Evolutionary conservation across 306 rosid genomes (phyloP), one percentile per base, ranked within the genome.

Genomic region (Bauhinia variegata): DNA sequence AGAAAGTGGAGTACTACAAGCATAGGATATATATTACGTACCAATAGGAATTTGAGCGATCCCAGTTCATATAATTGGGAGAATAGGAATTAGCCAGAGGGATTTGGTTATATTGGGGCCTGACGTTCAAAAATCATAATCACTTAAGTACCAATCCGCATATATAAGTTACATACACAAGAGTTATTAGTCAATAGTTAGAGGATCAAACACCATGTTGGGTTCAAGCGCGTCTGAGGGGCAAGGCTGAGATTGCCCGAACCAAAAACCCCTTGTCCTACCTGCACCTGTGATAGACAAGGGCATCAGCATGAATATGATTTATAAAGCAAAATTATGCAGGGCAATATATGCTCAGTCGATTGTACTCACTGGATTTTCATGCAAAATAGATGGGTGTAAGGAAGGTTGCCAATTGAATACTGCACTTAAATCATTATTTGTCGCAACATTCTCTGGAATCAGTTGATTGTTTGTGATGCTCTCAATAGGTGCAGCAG

Each of bases 11-110:
- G 28, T 23, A 23, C 5, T 16, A 60, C 13, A 41, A 56, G 71
- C 75, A 54, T 48, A 7, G 75, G 54, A 64, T 17, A n/a, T 7
- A 41, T 7, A 67, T 2, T 56, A 23, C 67, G 2, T 68, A 69
- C 65, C 56, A 44, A 9, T 33, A 36, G 55, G 28, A 38, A 28
- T 16, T 0, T 14, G 3, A 19, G 30, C 41, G 41, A n/a, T 56
- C 46, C 52, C 8, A 14, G 18, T 44, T 53, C 39, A 47, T n/a
- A 17, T 30, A 15, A 43, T 6, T 37, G 7, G 17, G 36, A 44
- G 31, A 7, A 68, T 42, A 18, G 11, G 7, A 54, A 37, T 7
- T 23, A 11, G 41, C 1, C 10, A 11, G 11, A 8, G 48, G 17
- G 10, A 18, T 11, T 28, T 23, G 54, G 6, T 9, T 34, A 1